A percentile compares a stretch with the other conserved stretches of the same genome.
These are phyloP conservation scores for Zea mays DNA, from an alignment of 176 grass and related monocot species.

Conservation along the genomic window Zm-B73-REFERENCE-NAM-5.0 NC_050100.1:211968001-211968500, in stretches of 20 bases:
- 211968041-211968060: slow-evolving; percentile 69
- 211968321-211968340: slow-evolving; percentile 62
- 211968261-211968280: slow-evolving; percentile 65
- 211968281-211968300: slow-evolving; percentile 75
- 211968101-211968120: slow-evolving; percentile 74
- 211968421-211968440: slow-evolving; percentile 21
- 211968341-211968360: slow-evolving; percentile 41
- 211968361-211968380: slow-evolving; percentile 36
- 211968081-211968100: slow-evolving; percentile 65
- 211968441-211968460: slow-evolving; percentile 41
- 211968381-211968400: slow-evolving; percentile 14
- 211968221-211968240: slow-evolving; percentile 79
- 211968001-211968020: slow-evolving; percentile 30
- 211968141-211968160: slow-evolving; percentile 88
- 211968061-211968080: slow-evolving; percentile 92
- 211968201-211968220: slow-evolving; percentile 95
- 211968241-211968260: slow-evolving; percentile 78
- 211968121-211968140: slow-evolving; percentile 78
- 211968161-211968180: slow-evolving; percentile 68
- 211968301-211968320: slow-evolving; percentile 55
- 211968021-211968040: neutral
- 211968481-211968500: slow-evolving; percentile 26
- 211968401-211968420: slow-evolving; percentile 27
- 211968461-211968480: slow-evolving; percentile 58
- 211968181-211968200: slow-evolving; percentile 78